Evolutionary conservation across 2,329 filamentous ascomycete genomes (phyloP), one percentile per base, ranked within the genome.

Genomic region (Lasiodiplodia theobromae): DNA sequence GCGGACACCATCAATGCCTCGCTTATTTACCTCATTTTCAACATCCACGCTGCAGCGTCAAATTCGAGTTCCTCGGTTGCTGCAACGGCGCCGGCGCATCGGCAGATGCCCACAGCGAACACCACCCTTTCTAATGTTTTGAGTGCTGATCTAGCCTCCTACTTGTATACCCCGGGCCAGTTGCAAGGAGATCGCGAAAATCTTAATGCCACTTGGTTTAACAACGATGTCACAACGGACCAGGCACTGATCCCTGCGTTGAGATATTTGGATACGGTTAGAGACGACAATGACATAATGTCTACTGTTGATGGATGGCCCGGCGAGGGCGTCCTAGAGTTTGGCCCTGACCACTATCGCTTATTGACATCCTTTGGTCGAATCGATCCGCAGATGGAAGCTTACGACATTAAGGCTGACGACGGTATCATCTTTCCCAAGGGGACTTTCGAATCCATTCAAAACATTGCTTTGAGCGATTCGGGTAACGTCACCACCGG

Each of bases 261-360:
- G 37, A 18, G 51, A 23, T 82, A 18, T 69, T 25, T 68, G 11
- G n/a, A 54, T 2, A 56, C n/a, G 18, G 40, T 37, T 11, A 28
- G 12, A 31, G 56, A 74, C 21, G 76, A 73, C 38, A 74, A 69
- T 58, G 79, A 81, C 21, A 72, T 77, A 8, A 53, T 74, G 2
- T 82, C 81, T 23, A 90, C 88, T 0, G 74, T 81, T 0, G 83
- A 89, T 76, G 89, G 89, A 12, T 91, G 89, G 89, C 89, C 89
- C 0, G 86, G 84, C n/a, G 85, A 87, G 71, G 82, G 83, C 23
- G 88, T 84, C 71, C 77, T 90, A 40, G 86, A 88, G 71, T 82
- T 89, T 54, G 67, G 67, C 2, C 79, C 81, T 2, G 79, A 82
- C 57, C 81, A 82, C n/a, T 84, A 84, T 71, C 82, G 89, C 38